These are phyloP conservation scores for Fusarium chaquense DNA, from an alignment of 2,329 filamentous ascomycete genomes.

Conservation along the genomic window DNA sequence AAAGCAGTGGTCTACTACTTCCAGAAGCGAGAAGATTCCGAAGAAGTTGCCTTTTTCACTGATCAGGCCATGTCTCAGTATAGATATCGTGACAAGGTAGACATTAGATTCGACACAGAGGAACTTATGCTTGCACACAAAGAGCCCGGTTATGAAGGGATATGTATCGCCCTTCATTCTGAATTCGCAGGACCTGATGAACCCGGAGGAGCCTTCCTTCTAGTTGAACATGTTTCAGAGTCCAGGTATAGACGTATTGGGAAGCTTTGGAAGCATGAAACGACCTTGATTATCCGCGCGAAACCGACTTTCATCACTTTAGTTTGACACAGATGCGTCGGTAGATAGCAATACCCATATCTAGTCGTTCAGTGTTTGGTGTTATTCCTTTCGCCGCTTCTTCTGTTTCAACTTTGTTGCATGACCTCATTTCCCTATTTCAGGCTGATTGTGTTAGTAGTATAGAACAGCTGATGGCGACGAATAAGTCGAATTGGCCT, in stretches of 20 bases:
- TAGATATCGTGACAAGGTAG: fast-evolving
- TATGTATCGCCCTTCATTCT: neutral
- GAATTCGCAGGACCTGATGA: neutral
- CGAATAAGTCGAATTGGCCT: too few species aligned
- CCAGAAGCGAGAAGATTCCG: fast-evolving
- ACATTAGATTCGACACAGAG: neutral
- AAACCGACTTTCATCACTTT: neutral
- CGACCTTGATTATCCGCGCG: fast-evolving
- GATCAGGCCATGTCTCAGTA: too few species aligned
- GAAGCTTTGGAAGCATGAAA: neutral
- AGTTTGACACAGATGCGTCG: neutral
- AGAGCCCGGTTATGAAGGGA: fast-evolving
- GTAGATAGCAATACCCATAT: too few species aligned
- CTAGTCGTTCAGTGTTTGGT: too few species aligned
- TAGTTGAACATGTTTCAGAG: neutral
- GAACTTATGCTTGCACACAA: neutral
- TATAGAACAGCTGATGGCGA: too few species aligned
- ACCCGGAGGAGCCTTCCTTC: fast-evolving
- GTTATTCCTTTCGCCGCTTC: too few species aligned
- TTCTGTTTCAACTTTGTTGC: too few species aligned
- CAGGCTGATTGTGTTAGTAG: too few species aligned
- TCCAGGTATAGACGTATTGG: neutral
- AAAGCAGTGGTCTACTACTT: neutral
- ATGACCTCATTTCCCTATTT: too few species aligned
- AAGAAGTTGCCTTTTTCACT: too few species aligned